Conservation (phyloP, 371 early-diverging fungal genomes). For the Mucor plumbeus region DNA sequence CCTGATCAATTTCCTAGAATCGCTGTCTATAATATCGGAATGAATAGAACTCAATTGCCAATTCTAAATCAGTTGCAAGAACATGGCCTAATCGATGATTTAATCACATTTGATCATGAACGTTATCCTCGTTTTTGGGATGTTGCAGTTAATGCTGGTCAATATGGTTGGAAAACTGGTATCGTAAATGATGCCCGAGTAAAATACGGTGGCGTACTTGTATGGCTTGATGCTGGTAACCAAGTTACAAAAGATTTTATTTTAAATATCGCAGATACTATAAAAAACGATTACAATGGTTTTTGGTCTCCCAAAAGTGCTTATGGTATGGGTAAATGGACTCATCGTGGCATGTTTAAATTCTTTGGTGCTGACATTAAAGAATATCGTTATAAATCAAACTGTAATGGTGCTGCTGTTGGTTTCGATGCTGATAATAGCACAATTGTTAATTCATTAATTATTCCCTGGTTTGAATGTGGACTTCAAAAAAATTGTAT, state of each 20-base stretch:
- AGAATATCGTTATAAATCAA: constrained; percentile 50
- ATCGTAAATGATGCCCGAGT: constrained; percentile 62
- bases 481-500: constrained; percentile 62
- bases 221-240: constrained; percentile 72
- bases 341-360: constrained; percentile 64
- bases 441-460: constrained; percentile 50
- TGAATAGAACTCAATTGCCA: constrained; percentile 55
- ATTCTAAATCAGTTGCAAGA: constrained; percentile 47
- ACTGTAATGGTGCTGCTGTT: constrained; percentile 70
- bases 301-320: constrained; percentile 67
- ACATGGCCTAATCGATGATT: constrained; percentile 52
- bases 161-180: constrained; percentile 74
- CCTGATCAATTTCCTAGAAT: constrained; percentile 46
- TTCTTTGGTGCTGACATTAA: constrained; percentile 50
- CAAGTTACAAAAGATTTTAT: constrained; percentile 60
- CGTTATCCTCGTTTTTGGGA: constrained; percentile 70
- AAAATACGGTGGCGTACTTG: constrained; percentile 52
- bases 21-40: constrained; percentile 58
- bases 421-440: constrained; percentile 61
- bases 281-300: constrained; percentile 43
- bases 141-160: constrained; percentile 60
- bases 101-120: constrained; percentile 57
- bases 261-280: constrained; percentile 45
- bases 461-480: constrained; percentile 64
- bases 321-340: constrained; percentile 57